Evolutionary conservation across 75 land plant genomes (phyloP), one percentile per base, ranked within the genome.

Genomic region (Isoetes taiwanensis): DNA sequence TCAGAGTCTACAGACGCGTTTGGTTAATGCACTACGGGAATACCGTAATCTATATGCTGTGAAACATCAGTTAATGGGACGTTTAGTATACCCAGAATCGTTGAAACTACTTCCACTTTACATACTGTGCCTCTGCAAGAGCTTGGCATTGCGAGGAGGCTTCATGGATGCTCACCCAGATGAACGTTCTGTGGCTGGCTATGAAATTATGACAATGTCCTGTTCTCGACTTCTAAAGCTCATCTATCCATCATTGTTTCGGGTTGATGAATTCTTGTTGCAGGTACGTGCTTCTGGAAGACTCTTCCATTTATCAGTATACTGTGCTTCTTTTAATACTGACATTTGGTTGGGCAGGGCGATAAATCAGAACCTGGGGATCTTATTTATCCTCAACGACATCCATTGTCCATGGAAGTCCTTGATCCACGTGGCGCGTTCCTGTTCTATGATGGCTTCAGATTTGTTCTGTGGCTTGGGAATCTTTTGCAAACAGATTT

Each of bases 41-140:
- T 94, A 88, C 39, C 65, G 80, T 1, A 88, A 88, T 72, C 69
- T 94, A 46, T 78, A 72, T 80, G 81, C 79, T 31, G 86, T 84
- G 32, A 84, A 94, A 61, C 90, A 94, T 62, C 77, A 82, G 8
- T 72, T 85, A 66, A 43, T 59, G 56, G 85, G 86, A 46, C 67
- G 90, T 60, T 68, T 94, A 61, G 84, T 94, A 38, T 94, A 65
- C 62, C 96, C 99, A 24, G 96, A 94, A 35, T 81, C 86, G 11
- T 35, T 94, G 57, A 88, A 89, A 57, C 78, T 71, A 53, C 76
- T 94, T 38, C 76, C 77, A 11, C 56, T 94, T 30, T 94, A 88
- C 74, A 76, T 73, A 9, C 68, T 94, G 25, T 72, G 76, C 41
- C 61, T 94, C 16, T 72, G 66, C 35, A 94, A 88, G 40, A 79